Percentiles rank a stretch among this genome's conserved stretches.
These are phyloP conservation scores for Cryphonectria radicalis DNA, from an alignment of 2,329 filamentous ascomycete species.

Conservation along the genomic window DNA sequence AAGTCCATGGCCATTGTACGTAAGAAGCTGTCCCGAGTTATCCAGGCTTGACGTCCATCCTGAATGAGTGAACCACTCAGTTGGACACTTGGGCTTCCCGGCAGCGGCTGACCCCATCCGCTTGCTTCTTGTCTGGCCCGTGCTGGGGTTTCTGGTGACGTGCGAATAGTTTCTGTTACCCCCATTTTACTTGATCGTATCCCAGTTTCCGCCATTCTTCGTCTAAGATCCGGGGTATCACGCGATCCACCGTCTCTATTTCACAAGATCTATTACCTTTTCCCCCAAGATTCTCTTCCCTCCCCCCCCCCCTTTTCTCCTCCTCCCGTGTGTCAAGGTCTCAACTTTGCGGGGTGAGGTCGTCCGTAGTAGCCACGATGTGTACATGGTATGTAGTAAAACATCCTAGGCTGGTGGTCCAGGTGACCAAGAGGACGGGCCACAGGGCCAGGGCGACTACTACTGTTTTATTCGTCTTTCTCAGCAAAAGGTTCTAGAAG, in stretches of 20 bases:
- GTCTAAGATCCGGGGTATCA: conserved; percentile 27
- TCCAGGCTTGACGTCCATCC: conserved; percentile 6
- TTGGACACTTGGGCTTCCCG: conserved; percentile 13
- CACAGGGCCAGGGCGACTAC: neutral
- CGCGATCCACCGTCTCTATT: conserved; percentile 2
- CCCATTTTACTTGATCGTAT: conserved; percentile 30
- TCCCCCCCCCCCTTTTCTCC: neutral
- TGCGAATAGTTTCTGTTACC: conserved; percentile 28
- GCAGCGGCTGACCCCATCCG: conserved; percentile 30
- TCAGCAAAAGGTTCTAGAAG: conserved; percentile 4
- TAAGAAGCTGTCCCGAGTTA: conserved; percentile 26
- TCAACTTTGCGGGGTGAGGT: neutral
- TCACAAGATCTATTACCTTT: neutral
- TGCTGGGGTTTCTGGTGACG: conserved; percentile 21
- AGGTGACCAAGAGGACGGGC: neutral
- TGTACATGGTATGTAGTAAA: neutral
- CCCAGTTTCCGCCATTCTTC: conserved; percentile 9
- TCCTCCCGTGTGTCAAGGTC: neutral
- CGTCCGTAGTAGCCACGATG: neutral
- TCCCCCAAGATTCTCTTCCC: no score
- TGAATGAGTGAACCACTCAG: conserved; percentile 6
- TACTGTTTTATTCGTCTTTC: neutral
- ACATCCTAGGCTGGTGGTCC: neutral
- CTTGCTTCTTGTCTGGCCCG: conserved; percentile 21
- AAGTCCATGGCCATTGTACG: conserved; percentile 26